Evolutionary conservation across 2,329 filamentous ascomycete species (phyloP).

Genomic region (Hypoxylon sp.): DNA sequence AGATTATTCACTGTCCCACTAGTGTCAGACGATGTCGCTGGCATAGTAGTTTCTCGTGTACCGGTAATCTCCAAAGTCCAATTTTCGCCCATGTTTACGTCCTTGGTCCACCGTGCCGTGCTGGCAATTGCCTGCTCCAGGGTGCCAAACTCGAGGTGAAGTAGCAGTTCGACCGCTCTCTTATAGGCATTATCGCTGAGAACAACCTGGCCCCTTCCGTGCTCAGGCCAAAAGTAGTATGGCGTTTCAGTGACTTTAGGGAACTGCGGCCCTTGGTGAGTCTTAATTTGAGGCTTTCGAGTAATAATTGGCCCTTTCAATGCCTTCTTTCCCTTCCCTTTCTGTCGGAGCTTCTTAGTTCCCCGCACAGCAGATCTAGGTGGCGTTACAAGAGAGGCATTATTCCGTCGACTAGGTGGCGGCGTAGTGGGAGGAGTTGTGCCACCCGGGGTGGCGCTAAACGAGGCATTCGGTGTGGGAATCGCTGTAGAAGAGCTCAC

Average conservation of each 20-base stretch:
- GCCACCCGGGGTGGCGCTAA: slow-evolving; percentile 47
- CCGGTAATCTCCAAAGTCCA: slow-evolving; percentile 68
- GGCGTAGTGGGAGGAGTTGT: slow-evolving; percentile 30
- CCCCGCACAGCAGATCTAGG: slow-evolving; percentile 46
- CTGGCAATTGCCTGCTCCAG: slow-evolving; percentile 72
- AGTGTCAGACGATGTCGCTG: slow-evolving; percentile 24
- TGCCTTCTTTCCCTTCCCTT: slow-evolving; percentile 61
- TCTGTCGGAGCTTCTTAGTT: slow-evolving; percentile 42
- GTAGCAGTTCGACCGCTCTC: slow-evolving; percentile 74
- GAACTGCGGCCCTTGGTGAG: slow-evolving; percentile 63
- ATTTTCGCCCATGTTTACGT: slow-evolving; percentile 67
- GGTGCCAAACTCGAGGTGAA: slow-evolving; percentile 80
- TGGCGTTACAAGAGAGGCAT: slow-evolving; percentile 46
- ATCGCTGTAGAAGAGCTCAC: slow-evolving; percentile 17
- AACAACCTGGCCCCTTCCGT: slow-evolving; percentile 72
- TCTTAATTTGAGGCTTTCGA: slow-evolving; percentile 75
- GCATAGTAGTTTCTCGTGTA: slow-evolving; percentile 49
- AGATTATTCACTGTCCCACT: slow-evolving; percentile 59
- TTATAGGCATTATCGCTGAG: slow-evolving; percentile 75
- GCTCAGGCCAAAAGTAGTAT: slow-evolving; percentile 74
- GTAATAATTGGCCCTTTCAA: slow-evolving; percentile 72
- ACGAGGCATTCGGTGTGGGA: slow-evolving; percentile 51
- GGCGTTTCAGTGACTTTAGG: slow-evolving; percentile 65
- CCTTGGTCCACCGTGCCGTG: slow-evolving; percentile 76
- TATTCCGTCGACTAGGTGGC: slow-evolving; percentile 20